phyloP scores from a whole-genome alignment of 2,329 filamentous ascomycete genomes.

The Penicillium sp. region DNA sequence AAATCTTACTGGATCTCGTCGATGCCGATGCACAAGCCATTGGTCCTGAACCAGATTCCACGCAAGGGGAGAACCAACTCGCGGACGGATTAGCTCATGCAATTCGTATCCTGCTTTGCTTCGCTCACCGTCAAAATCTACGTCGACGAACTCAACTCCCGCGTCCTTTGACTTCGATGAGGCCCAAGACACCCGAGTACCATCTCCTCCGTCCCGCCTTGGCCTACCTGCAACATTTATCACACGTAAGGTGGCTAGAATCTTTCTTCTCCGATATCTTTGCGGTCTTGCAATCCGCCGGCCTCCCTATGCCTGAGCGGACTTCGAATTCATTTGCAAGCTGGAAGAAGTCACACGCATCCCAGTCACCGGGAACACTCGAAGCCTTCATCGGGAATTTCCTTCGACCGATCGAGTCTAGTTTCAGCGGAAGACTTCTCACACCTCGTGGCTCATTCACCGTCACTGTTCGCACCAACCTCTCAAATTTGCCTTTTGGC shows the following conservation, averaged over 20 bases:
- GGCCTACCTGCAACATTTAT: conserved; percentile 56
- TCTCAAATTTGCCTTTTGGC: conserved; percentile 39
- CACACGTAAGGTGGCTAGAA: conserved; percentile 40
- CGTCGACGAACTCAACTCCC: conserved; percentile 67
- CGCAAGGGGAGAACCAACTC: conserved; percentile 45
- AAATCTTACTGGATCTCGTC: conserved; percentile 70
- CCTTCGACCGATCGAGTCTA: conserved; percentile 49
- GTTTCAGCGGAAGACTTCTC: conserved; percentile 43
- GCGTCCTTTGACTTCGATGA: conserved; percentile 56
- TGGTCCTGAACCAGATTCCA: conserved; percentile 31
- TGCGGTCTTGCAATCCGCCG: conserved; percentile 38
- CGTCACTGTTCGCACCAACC: conserved; percentile 44
- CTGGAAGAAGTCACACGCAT: conserved; percentile 20
- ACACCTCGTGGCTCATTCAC: conserved; percentile 42
- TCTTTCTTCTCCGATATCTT: conserved; percentile 39
- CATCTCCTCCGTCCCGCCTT: conserved; percentile 64
- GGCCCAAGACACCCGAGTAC: conserved; percentile 55
- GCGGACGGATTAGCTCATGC: conserved; percentile 69
- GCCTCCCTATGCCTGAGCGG: conserved; percentile 35
- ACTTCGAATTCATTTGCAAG: conserved; percentile 34
- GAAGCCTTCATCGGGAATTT: conserved; percentile 50
- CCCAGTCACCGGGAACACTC: conserved; percentile 26
- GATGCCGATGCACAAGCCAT: conserved; percentile 53
- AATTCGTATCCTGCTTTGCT: conserved; percentile 75
- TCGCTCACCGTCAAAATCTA: conserved; percentile 76